Percentiles rank a stretch among this genome's conserved stretches.
These are phyloP conservation scores for Colletotrichum chrysophilum DNA, from an alignment of 2,329 filamentous ascomycete species.

Conservation along the genomic window DNA sequence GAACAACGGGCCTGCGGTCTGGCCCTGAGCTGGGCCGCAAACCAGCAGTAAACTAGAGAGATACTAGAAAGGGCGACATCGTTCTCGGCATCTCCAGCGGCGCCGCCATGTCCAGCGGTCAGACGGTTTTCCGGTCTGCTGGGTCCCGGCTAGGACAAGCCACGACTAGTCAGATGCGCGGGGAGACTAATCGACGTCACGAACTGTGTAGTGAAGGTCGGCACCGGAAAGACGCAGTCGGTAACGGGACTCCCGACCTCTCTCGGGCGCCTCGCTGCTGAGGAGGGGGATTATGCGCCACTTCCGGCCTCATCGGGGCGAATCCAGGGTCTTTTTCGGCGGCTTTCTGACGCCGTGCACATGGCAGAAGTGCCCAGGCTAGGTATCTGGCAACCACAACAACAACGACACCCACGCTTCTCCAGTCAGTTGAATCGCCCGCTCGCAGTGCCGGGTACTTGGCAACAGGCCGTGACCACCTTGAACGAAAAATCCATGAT, in stretches of 20 bases:
- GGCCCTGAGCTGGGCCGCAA: neutral
- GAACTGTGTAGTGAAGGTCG: neutral
- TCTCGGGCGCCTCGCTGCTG: neutral
- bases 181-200: neutral
- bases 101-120: neutral
- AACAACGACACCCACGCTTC: neutral
- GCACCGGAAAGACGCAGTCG: neutral
- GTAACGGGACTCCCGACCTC: neutral
- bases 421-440: neutral
- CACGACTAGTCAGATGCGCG: neutral
- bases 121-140: neutral
- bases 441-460: conserved; percentile 1
- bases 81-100: conserved; percentile 11
- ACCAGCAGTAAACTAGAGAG: conserved; percentile 5
- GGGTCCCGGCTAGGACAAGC: neutral
- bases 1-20: conserved; percentile 1
- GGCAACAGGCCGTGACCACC: neutral
- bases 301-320: conserved; percentile 11
- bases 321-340: conserved; percentile 18
- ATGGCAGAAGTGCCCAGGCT: neutral
- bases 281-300: neutral
- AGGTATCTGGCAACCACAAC: neutral
- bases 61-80: neutral
- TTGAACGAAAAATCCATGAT: neutral
- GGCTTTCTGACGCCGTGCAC: conserved; percentile 14